A percentile compares a stretch with the other conserved stretches of the same genome.
phyloP scores from a whole-genome alignment of 306 rosid species.

The Rosa rugosa region DNA sequence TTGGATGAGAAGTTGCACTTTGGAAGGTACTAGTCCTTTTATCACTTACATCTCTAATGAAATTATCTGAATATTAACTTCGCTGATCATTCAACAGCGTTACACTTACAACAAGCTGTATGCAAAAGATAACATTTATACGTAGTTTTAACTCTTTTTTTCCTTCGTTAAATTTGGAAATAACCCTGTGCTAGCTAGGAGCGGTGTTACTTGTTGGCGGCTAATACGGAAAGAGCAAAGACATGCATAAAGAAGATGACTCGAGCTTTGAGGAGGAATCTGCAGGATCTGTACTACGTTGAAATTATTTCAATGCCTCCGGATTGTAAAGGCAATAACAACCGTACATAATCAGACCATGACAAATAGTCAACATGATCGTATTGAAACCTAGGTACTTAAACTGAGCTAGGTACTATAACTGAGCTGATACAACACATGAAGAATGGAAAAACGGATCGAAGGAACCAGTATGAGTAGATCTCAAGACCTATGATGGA shows the following conservation, averaged over 20 bases:
- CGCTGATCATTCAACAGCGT: not conserved
- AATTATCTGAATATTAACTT: not conserved
- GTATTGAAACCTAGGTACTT: no score
- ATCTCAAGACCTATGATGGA: not conserved
- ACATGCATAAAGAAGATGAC: not conserved
- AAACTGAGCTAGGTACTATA: no score
- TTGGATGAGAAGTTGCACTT: conserved; percentile 43
- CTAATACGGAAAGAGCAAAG: conserved; percentile 15
- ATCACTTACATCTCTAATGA: not conserved
- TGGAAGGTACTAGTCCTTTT: conserved; percentile 37
- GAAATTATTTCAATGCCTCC: conserved; percentile 5
- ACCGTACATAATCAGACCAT: not conserved
- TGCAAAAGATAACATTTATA: not conserved
- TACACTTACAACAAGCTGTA: no score
- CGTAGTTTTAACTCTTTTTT: not conserved
- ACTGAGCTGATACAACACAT: not conserved
- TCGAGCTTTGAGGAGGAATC: conserved; percentile 5
- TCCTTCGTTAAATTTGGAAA: not conserved
- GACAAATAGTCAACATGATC: not conserved
- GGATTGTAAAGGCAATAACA: not conserved
- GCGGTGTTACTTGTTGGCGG: conserved; percentile 6
- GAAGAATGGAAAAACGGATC: not conserved
- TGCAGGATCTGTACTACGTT: not conserved
- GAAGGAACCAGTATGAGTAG: not conserved
- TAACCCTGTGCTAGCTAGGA: conserved; percentile 5